Conservation (phyloP, 768 basidiomycete species). For the Amanita rubescens region DNA sequence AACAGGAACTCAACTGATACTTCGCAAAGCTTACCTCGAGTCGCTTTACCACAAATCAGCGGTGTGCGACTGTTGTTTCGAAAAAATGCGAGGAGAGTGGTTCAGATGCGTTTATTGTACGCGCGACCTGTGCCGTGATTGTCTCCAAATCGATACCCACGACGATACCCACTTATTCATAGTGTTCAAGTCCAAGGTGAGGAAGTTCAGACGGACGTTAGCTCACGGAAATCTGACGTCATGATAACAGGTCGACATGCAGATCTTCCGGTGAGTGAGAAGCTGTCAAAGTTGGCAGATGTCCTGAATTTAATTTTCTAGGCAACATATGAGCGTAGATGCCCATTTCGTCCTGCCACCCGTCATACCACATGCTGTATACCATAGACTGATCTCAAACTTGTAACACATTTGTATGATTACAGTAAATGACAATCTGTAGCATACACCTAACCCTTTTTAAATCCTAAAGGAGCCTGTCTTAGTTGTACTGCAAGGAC, state of each 20-base stretch:
- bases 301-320: conserved; percentile 31
- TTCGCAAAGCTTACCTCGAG: conserved; percentile 49
- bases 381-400: conserved; percentile 26
- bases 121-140: conserved; percentile 80
- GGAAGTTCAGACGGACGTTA: conserved; percentile 11
- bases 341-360: conserved; percentile 45
- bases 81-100: conserved; percentile 81
- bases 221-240: neutral
- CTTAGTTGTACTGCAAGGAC: neutral
- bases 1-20: neutral
- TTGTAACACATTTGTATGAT: conserved; percentile 10
- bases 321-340: conserved; percentile 36
- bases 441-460: conserved; percentile 41
- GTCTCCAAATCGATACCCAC: conserved; percentile 77
- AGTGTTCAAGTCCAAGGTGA: conserved; percentile 78
- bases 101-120: conserved; percentile 85
- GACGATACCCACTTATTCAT: conserved; percentile 78
- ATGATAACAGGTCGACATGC: conserved; percentile 58
- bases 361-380: conserved; percentile 57
- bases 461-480: conserved; percentile 50
- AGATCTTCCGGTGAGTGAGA: conserved; percentile 53
- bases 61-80: conserved; percentile 83
- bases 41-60: conserved; percentile 57
- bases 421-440: conserved; percentile 8
- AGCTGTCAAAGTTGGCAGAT: neutral